These are phyloP conservation scores for Jaenimonas drosophilae DNA, from an alignment of 208 protist genomes.

Conservation along the genomic window DNA sequence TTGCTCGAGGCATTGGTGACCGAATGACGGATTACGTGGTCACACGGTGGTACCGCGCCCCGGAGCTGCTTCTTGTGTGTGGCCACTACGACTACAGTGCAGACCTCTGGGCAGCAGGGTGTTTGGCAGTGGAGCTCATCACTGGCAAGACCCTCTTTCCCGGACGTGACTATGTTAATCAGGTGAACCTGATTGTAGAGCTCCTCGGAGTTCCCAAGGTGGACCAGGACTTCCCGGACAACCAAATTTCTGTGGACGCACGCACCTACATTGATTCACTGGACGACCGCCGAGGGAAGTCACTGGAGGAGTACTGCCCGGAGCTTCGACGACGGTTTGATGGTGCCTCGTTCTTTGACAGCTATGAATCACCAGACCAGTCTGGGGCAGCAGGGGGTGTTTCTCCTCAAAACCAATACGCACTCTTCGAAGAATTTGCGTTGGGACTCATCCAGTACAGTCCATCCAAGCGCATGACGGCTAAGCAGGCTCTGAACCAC, in stretches of 20 bases:
- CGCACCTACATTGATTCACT: slow-evolving; percentile 51
- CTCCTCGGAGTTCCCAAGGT: slow-evolving; percentile 62
- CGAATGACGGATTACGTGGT: slow-evolving; percentile 95
- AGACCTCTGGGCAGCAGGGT: slow-evolving; percentile 96
- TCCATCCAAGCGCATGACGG: slow-evolving; percentile 87
- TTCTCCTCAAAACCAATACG: slow-evolving; percentile 8
- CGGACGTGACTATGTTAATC: slow-evolving; percentile 82
- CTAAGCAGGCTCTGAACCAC: slow-evolving; percentile 88
- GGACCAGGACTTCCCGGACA: slow-evolving; percentile 57
- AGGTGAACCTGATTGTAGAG: slow-evolving; percentile 75
- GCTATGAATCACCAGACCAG: slow-evolving; percentile 8
- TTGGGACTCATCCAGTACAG: slow-evolving; percentile 89
- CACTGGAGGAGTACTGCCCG: slow-evolving; percentile 40
- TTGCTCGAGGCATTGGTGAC: slow-evolving; percentile 51
- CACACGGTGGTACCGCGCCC: slow-evolving; percentile 98
- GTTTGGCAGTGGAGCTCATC: slow-evolving; percentile 94
- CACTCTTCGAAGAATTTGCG: slow-evolving; percentile 81
- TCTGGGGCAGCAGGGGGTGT: slow-evolving; percentile 1
- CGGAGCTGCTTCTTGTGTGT: slow-evolving; percentile 95
- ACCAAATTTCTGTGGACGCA: slow-evolving; percentile 47
- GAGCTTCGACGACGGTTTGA: slow-evolving; percentile 34
- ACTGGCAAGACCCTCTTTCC: slow-evolving; percentile 72
- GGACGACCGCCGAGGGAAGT: slow-evolving; percentile 24
- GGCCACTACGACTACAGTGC: slow-evolving; percentile 82
- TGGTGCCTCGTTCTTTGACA: slow-evolving; percentile 31